A percentile compares a stretch with the other conserved stretches of the same genome.
Conservation (phyloP, 108 stramenopile genomes). For the Conticribra weissflogii region DNA sequence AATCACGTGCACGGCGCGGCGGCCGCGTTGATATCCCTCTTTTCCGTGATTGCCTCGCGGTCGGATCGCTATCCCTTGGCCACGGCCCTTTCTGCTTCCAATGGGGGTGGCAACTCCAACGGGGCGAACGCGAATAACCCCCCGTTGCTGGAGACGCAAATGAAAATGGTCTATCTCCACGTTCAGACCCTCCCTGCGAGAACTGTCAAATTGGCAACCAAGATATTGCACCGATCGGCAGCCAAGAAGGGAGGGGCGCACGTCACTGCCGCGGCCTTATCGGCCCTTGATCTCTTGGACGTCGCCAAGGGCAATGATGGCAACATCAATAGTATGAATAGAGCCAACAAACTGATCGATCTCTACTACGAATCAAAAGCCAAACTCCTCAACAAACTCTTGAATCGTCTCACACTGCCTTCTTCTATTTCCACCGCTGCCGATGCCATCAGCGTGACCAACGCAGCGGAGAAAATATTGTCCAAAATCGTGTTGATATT, state of each 20-base stretch:
- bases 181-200: slow-evolving; percentile 75
- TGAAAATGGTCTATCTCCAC: slow-evolving; percentile 86
- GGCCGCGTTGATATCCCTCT: slow-evolving; percentile 58
- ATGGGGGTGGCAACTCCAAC: too few species aligned
- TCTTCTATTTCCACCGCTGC: slow-evolving; percentile 19
- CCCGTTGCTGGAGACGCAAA: slow-evolving; percentile 64
- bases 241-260: slow-evolving; percentile 12
- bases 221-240: slow-evolving; percentile 3
- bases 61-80: not conserved
- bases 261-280: slow-evolving; percentile 67
- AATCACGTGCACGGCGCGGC: slow-evolving; percentile 75
- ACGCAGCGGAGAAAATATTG: slow-evolving; percentile 68
- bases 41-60: slow-evolving; percentile 58
- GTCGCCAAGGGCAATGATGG: slow-evolving; percentile 16
- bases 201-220: slow-evolving; percentile 65
- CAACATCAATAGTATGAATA: slow-evolving; percentile 18
- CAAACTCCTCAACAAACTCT: slow-evolving; percentile 56
- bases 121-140: too few species aligned
- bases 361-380: slow-evolving; percentile 88
- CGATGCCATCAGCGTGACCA: slow-evolving; percentile 42
- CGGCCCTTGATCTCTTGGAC: slow-evolving; percentile 69
- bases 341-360: slow-evolving; percentile 60
- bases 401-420: slow-evolving; percentile 58
- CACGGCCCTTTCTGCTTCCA: slow-evolving; percentile 45
- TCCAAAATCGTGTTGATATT: slow-evolving; percentile 83